Base-by-base conservation (phyloP, 1,139 yeast species). In the Taphrina populina region DNA sequence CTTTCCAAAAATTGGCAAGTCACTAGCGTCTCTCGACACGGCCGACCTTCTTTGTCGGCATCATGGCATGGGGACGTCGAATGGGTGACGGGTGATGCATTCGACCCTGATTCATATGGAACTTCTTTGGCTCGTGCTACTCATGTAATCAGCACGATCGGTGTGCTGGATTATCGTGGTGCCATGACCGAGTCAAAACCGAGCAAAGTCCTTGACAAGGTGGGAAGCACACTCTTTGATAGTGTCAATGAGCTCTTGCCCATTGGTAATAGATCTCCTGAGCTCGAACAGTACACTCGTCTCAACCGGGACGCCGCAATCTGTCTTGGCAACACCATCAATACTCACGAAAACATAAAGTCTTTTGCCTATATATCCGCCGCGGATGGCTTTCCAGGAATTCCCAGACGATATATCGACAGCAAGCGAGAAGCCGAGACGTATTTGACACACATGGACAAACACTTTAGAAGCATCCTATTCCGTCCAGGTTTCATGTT, bases 361-460 rank as follows among this genome's bases (percentile, higher is more conserved):
- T 45, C 59, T 2, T 59, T 44, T 26, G 40, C 44, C 35, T 57
- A 57, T 23, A 35, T 59, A 33, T 59, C 62, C n/a, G 61, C 61
- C 11, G 61, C 58, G 24, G 58, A 27, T 8, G 39, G 51, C 8
- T 53, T 58, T 32, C 61, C 61, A 21, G 56, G 56, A 3, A 23
- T 59, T 4, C 61, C 61, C 19, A 39, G 26, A 19, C 51, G 55
- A 20, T 59, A 59, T 24, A 41, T 59, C 33, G 39, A 23, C 10
- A 32, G 59, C 26, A 59, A 59, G 27, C 55, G 61, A 23, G 44
- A 46, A 34, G 59, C 61, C 3, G 61, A 59, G 35, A 26, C 13
- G 11, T 29, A 35, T 3, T 23, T 57, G 7, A 5, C 27, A 2
- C 20, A 15, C 4, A 24, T 40, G 24, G 27, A 24, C 20, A 13